A percentile compares a stretch with the other conserved stretches of the same genome.
These are phyloP conservation scores for Exophiala viscosa DNA, from an alignment of 2,329 filamentous ascomycete genomes.

Conservation along the genomic window DNA sequence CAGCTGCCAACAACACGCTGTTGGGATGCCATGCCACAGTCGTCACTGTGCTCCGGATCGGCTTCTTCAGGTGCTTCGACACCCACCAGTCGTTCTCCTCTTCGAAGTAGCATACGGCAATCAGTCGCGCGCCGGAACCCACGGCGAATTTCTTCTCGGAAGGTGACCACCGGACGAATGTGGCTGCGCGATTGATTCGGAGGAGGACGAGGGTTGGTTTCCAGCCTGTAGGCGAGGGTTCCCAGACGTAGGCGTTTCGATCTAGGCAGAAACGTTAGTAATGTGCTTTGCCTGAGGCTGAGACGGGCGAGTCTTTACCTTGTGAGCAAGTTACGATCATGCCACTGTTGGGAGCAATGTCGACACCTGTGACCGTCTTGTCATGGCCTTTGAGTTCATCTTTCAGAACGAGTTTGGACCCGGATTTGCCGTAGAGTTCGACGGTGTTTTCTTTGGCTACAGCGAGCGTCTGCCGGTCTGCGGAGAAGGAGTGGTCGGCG, in stretches of 20 bases:
- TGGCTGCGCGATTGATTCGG: conserved; percentile 93
- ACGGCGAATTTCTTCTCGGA: conserved; percentile 97
- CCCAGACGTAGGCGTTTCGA: conserved; percentile 97
- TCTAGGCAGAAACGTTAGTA: conserved; percentile 51
- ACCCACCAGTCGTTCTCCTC: conserved; percentile 99
- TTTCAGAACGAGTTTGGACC: conserved; percentile 73
- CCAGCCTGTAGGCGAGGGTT: conserved; percentile 85
- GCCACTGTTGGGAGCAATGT: conserved; percentile 85
- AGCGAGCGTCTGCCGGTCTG: conserved; percentile 81
- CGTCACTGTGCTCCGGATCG: conserved; percentile 94
- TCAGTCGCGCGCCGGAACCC: conserved; percentile 89
- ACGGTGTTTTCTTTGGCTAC: conserved; percentile 87
- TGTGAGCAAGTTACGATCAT: conserved; percentile 98
- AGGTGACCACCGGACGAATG: conserved; percentile 94
- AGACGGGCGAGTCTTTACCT: conserved; percentile 51
- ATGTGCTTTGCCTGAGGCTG: conserved; percentile 5
- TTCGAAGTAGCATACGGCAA: conserved; percentile 97
- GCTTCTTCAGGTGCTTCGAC: conserved; percentile 98
- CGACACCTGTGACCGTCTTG: conserved; percentile 92
- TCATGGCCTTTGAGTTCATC: conserved; percentile 96
- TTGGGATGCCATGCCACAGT: conserved; percentile 96
- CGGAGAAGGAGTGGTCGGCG: conserved; percentile 95
- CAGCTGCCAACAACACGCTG: conserved; percentile 87
- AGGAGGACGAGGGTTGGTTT: conserved; percentile 96
- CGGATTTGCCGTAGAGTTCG: conserved; percentile 76